Evolutionary conservation across 495 filamentous ascomycete genomes (phyloP).

Genomic region (Penicillium waksmanii): DNA sequence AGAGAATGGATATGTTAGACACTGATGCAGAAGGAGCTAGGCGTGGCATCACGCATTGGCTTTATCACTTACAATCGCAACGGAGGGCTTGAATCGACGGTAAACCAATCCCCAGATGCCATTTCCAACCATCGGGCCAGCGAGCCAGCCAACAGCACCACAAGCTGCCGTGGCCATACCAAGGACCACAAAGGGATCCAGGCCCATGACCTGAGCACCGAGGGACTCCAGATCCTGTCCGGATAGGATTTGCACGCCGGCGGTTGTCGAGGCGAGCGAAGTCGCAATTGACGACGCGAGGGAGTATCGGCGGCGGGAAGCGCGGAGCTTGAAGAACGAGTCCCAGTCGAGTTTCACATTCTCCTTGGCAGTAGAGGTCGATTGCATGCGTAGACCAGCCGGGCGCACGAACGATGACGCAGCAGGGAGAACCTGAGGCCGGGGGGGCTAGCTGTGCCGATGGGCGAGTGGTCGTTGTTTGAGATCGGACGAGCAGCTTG

Average conservation of each 20-base stretch:
- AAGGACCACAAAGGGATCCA: conserved; percentile 86
- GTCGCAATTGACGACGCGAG: conserved; percentile 73
- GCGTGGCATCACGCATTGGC: too few species aligned
- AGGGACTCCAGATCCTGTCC: conserved; percentile 69
- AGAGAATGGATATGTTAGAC: background rate
- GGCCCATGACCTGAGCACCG: conserved; percentile 66
- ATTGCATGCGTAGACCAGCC: conserved; percentile 42
- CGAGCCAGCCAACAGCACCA: conserved; percentile 80
- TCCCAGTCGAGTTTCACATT: conserved; percentile 77
- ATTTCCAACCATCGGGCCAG: conserved; percentile 79
- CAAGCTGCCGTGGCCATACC: conserved; percentile 74
- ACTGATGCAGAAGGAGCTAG: background rate
- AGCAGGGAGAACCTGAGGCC: conserved; percentile 23
- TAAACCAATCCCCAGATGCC: conserved; percentile 73
- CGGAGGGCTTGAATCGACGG: conserved; percentile 63
- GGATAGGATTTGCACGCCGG: conserved; percentile 65
- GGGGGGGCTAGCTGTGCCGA: conserved; percentile 21
- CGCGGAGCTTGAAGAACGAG: conserved; percentile 88
- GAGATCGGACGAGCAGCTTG: conserved; percentile 21
- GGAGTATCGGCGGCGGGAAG: conserved; percentile 79
- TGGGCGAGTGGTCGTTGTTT: conserved; percentile 7
- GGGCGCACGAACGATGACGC: conserved; percentile 35
- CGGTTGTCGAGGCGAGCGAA: conserved; percentile 57
- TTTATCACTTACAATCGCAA: conserved; percentile 60
- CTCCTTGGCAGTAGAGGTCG: conserved; percentile 34